Evolutionary conservation across 2,329 filamentous ascomycete genomes (phyloP).

Genomic region (Plenodomus tracheiphilus): DNA sequence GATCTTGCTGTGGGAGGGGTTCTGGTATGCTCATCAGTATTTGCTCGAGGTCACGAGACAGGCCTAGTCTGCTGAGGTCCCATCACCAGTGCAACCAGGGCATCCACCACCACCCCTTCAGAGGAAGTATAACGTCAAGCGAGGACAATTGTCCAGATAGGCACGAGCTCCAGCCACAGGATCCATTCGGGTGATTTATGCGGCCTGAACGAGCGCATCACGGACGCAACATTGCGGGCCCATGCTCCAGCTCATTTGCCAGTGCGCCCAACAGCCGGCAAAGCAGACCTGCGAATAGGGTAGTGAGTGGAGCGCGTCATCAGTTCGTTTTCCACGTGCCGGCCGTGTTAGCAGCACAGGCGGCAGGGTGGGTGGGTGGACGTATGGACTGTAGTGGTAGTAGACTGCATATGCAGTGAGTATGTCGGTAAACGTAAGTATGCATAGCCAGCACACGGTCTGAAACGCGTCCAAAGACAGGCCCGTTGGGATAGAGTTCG

Average conservation of each 20-base stretch:
- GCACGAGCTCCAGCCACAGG: slow-evolving; percentile 11
- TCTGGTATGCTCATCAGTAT: slow-evolving; percentile 14
- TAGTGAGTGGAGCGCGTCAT: slow-evolving; percentile 10
- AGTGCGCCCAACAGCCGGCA: slow-evolving; percentile 3
- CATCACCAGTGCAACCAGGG: too few relatives aligned
- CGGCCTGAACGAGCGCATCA: slow-evolving; percentile 21
- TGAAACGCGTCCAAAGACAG: slow-evolving; percentile 16
- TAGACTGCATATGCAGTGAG: not conserved
- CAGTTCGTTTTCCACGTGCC: slow-evolving; percentile 21
- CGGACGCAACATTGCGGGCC: slow-evolving; percentile 4
- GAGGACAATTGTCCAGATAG: not conserved
- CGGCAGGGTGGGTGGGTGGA: slow-evolving; percentile 6
- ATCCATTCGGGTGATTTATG: slow-evolving; percentile 5
- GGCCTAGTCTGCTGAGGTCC: not conserved
- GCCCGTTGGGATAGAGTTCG: slow-evolving; percentile 17
- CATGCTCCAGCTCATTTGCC: slow-evolving; percentile 17
- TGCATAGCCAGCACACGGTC: slow-evolving; percentile 18
- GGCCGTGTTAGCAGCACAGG: slow-evolving; percentile 7
- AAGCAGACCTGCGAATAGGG: slow-evolving; percentile 14
- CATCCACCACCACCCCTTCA: too few relatives aligned
- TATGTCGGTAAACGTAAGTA: slow-evolving; percentile 18
- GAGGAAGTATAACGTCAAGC: not conserved
- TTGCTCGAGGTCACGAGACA: slow-evolving; percentile 6
- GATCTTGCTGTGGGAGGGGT: slow-evolving; percentile 9
- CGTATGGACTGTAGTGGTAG: too few relatives aligned